Evolutionary conservation across 73 alveolate species (phyloP).

Genomic region (Vitrella brassicaformis): DNA sequence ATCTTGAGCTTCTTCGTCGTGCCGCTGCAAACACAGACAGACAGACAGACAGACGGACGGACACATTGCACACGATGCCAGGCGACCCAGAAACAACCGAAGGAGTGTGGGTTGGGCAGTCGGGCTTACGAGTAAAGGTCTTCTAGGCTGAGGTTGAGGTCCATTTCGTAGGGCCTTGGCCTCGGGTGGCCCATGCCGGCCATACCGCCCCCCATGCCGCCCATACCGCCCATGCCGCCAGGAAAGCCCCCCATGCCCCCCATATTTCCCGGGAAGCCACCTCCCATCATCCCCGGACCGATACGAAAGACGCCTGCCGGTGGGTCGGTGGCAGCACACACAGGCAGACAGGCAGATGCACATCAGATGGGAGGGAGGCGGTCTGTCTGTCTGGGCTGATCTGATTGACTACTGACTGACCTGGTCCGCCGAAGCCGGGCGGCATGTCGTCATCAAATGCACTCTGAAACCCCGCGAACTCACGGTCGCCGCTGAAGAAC

Average conservation of each 20-base stretch:
- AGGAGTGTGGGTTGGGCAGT: too few species aligned
- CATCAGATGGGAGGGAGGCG: too few species aligned
- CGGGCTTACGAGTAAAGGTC: neutral
- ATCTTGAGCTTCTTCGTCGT: neutral
- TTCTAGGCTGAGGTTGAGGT: neutral
- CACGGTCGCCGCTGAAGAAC: neutral
- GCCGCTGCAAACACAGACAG: neutral
- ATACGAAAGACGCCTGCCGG: too few species aligned
- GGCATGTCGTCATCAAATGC: too few species aligned
- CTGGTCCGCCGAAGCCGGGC: too few species aligned
- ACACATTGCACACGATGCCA: too few species aligned
- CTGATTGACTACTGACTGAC: too few species aligned
- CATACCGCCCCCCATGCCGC: neutral
- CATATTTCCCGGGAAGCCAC: neutral
- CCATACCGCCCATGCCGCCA: neutral
- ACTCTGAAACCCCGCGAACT: neutral
- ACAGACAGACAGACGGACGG: neutral
- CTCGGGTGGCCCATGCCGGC: neutral
- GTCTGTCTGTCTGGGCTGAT: too few species aligned
- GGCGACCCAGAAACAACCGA: neutral
- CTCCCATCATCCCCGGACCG: too few species aligned
- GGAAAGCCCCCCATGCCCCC: neutral
- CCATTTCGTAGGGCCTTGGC: neutral
- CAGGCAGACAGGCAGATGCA: too few species aligned
- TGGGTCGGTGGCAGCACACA: too few species aligned